Base-by-base conservation (phyloP, 305 asterid species). In the Solanum hybrid region DNA sequence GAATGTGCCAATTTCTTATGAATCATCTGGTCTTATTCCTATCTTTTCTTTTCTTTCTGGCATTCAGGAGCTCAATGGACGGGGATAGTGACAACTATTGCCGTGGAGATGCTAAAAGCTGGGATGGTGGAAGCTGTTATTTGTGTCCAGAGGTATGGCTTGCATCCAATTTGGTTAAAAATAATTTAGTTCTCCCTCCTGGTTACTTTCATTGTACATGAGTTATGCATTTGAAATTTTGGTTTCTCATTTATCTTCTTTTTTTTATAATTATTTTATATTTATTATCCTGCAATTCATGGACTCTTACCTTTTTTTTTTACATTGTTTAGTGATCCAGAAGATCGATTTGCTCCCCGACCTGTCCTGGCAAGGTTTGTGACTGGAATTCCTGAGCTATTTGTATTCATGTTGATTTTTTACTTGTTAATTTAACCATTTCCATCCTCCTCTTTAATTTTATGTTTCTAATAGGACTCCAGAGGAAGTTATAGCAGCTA, bases 111-210 rank as follows among this genome's bases (percentile, higher is more conserved):
- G 99, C 98, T 97, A 81, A 95, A 95, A 91, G 91, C 96, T 85
- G 98, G 98, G 90, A 90, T 96, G 94, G 99, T 97, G 36, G 99
- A 97, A 92, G 99, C 99, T 89, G 99, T 97, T 92, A 89, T 97
- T 84, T 97, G 99, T 69, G 99, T 97, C 78, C 99, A 97, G 91
- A 97, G 99, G 99, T 96, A 90, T 38, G 13, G 42, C 40, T 31
- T 32, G 64, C 85, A 77, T 35, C 42, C 89, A 42, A 51, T 27
- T 31, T 69, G 86, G 81, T 87, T 40, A 17, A 66, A 69, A 42
- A 72, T 24, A 34, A 40, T 34, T 56, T 73, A 17, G 89, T 71
- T 89, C 64, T 82, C 36, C 37, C 32, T 72, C 78, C 84, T 82
- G 87, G 27, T 81, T 45, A 29, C 17, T 82, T 42, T 15, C 38